Evolutionary conservation across 495 filamentous ascomycete species (phyloP).

Genomic region (Penicillium egyptiacum): DNA sequence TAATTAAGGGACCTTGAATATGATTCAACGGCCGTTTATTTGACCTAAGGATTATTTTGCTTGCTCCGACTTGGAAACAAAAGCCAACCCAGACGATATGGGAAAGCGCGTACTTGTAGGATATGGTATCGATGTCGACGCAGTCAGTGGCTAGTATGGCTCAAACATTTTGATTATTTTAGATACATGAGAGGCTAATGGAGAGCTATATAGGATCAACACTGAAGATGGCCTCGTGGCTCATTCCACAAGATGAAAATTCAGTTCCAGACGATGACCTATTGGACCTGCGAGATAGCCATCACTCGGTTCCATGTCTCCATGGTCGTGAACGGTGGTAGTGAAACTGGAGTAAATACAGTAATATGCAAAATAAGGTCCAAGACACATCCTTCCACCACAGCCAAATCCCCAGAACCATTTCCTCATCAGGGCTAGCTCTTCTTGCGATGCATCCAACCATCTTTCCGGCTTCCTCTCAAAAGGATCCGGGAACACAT

Average conservation of each 20-base stretch:
- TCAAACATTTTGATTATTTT: no score
- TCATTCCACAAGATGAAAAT: not conserved
- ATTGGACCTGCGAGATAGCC: slow-evolving; percentile 6
- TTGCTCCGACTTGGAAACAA: no score
- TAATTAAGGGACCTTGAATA: no score
- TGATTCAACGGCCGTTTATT: no score
- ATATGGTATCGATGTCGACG: slow-evolving; percentile 48
- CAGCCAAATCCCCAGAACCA: slow-evolving; percentile 16
- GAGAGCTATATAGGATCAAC: slow-evolving; percentile 5
- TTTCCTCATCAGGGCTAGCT: not conserved
- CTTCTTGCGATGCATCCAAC: not conserved
- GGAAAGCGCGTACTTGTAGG: slow-evolving; percentile 47
- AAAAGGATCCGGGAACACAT: slow-evolving; percentile 9
- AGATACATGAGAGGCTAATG: no score
- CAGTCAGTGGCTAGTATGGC: slow-evolving; percentile 2
- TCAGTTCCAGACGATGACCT: slow-evolving; percentile 5
- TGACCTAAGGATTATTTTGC: no score
- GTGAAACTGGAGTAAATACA: not conserved
- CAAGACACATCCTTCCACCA: slow-evolving; percentile 16
- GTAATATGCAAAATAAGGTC: not conserved
- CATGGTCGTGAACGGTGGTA: not conserved
- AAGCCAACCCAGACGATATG: not conserved
- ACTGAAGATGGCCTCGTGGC: not conserved
- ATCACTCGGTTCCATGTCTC: slow-evolving; percentile 5
- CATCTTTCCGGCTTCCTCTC: slow-evolving; percentile 16